Evolutionary conservation across 306 rosid species (phyloP), one percentile per base, ranked within the genome.

Genomic region (Citrullus mucosospermus): DNA sequence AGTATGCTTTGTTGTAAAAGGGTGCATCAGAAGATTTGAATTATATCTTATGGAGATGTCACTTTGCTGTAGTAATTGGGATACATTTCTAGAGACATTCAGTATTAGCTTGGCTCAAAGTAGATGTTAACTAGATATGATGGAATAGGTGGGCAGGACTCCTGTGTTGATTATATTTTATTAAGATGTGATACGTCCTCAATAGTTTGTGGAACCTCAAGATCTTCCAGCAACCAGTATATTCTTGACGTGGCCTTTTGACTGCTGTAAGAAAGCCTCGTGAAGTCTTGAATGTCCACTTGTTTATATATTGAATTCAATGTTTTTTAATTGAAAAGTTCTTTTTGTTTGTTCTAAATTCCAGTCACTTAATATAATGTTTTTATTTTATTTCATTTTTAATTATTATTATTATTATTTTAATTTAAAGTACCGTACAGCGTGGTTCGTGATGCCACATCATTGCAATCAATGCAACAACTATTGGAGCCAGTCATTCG

Each of bases 401-500:
- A 51, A 25, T 25, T 25, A 25, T 25, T 25, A 25, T 25, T 25
- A 25, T 25, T 25, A 25, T 25, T 25, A 25, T 25, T 25, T 25
- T 25, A 25, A 25, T 25, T 25, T 25, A 25, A 25, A 25, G 28
- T 25, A 25, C 28, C 28, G 82, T 85, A 75, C 81, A 93, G 97
- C 75, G 98, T 86, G 82, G 97, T 91, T 81, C 88, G 82, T 5
- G 98, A 93, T 69, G 86, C 86, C 79, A 83, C 83, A 93, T 85
- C 76, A 82, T 79, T 89, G 78, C 90, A 90, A 68, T 82, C 90
- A 20, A 84, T 91, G 34, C 85, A 88, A 80, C 80, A 87, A 79
- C 76, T 83, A 66, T 85, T 93, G 86, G 97, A 93, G 88, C 97
- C 97, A 8, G 80, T 93, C 89, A 86, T 93, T 82, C 98, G 98